Evolutionary conservation across 352 stramenopile genomes (phyloP).

Genomic region (Pythium monospermum): DNA sequence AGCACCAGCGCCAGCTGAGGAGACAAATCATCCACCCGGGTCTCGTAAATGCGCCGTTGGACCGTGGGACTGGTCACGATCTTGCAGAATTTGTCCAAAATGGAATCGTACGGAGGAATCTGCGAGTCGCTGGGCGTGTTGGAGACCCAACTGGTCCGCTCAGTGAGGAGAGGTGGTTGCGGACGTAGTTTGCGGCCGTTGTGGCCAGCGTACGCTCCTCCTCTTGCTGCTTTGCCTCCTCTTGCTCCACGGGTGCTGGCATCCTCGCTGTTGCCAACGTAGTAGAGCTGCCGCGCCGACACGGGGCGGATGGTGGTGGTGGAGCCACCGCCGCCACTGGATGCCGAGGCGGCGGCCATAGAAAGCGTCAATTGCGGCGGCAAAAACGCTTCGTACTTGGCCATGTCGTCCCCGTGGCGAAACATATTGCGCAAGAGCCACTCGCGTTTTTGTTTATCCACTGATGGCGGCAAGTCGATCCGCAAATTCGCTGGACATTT

Average conservation of each 20-base stretch:
- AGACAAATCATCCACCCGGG: constrained; percentile 48
- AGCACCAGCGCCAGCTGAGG: constrained; percentile 68
- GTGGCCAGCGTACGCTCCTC: constrained; percentile 3
- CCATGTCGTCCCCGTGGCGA: constrained; percentile 52
- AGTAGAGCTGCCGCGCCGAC: constrained; percentile 14
- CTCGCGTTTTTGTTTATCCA: constrained; percentile 66
- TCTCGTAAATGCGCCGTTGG: constrained; percentile 76
- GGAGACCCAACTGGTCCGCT: constrained; percentile 48
- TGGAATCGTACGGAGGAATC: constrained; percentile 68
- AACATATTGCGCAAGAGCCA: constrained; percentile 84
- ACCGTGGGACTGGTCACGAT: constrained; percentile 66
- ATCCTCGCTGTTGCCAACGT: not conserved
- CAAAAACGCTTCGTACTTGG: constrained; percentile 68
- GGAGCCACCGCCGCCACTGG: not conserved
- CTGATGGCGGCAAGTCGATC: constrained; percentile 35
- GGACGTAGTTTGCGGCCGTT: constrained; percentile 25
- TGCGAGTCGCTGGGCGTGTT: constrained; percentile 39
- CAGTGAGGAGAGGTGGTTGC: constrained; percentile 14
- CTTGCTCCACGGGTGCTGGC: not conserved
- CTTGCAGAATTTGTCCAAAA: constrained; percentile 74
- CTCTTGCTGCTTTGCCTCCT: too few relatives aligned
- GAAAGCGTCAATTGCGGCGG: constrained; percentile 9
- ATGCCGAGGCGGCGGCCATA: constrained; percentile 8
- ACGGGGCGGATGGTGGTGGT: constrained; percentile 5
- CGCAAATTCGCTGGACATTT: constrained; percentile 45